Conservation (phyloP, 148 eudicot species). For the Cornus florida region DNA sequence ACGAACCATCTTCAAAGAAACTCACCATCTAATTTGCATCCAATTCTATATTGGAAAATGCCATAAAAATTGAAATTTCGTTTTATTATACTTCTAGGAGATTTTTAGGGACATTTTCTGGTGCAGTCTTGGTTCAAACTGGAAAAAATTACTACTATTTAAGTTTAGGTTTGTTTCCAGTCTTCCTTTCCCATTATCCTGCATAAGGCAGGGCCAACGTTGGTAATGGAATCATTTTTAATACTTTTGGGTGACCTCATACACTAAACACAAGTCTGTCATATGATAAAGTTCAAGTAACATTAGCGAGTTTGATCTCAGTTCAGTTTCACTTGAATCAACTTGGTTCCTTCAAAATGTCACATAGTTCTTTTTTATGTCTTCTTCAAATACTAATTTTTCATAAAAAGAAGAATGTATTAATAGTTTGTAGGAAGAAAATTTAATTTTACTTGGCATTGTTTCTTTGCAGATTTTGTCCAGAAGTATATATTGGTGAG, state of each 20-base stretch:
- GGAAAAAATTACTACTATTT: no score
- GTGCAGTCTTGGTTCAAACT: no score
- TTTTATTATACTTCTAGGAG: no score
- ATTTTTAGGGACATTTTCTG: no score
- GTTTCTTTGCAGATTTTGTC: slow-evolving; percentile 59
- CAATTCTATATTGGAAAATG: neutral
- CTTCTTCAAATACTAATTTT: neutral
- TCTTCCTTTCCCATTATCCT: no score
- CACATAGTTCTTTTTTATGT: neutral
- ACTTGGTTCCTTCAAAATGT: neutral
- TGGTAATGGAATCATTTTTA: no score
- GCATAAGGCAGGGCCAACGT: no score
- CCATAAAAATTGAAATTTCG: neutral
- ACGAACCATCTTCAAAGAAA: neutral
- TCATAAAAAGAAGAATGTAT: neutral
- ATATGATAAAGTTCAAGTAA: neutral
- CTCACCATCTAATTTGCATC: neutral
- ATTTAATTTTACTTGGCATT: neutral
- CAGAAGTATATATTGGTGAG: slow-evolving; percentile 92
- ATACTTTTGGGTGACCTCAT: neutral
- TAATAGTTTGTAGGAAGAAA: neutral
- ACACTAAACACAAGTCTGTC: neutral
- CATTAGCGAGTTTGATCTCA: neutral
- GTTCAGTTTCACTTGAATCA: neutral
- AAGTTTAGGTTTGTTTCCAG: no score